Percentiles rank a stretch among this genome's conserved stretches.
Evolutionary conservation across 1,139 yeast genomes (phyloP).

Genomic region (Debaryomyces sp.): DNA sequence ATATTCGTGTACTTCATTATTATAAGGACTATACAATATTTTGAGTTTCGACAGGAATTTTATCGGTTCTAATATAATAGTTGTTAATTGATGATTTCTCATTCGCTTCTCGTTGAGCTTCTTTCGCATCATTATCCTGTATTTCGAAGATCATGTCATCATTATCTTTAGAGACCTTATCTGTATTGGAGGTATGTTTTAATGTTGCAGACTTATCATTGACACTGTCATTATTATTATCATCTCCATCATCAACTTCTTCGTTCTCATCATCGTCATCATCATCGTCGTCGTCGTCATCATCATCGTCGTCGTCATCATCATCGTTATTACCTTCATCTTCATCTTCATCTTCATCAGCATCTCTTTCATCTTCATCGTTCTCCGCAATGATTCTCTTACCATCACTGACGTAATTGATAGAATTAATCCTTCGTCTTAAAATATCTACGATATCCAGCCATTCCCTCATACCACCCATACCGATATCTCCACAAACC

Average conservation of each 20-base stretch:
- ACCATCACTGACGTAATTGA: conserved; percentile 41
- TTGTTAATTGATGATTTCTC: conserved; percentile 6
- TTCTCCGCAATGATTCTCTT: conserved; percentile 42
- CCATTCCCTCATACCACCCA: conserved; percentile 99
- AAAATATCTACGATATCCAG: conserved; percentile 83
- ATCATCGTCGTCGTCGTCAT: conserved; percentile 46
- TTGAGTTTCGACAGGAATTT: conserved; percentile 13
- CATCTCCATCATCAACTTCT: conserved; percentile 24
- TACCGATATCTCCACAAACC: conserved; percentile 95
- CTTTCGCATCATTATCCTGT: conserved; percentile 13
- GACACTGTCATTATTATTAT: conserved; percentile 5
- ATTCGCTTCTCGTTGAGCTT: background rate
- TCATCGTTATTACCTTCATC: conserved; percentile 35
- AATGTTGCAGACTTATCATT: background rate
- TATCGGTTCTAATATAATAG: conserved; percentile 3
- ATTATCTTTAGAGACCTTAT: conserved; percentile 4
- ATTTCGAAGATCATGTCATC: conserved; percentile 44
- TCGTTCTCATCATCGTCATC: conserved; percentile 44
- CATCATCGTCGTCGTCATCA: conserved; percentile 48
- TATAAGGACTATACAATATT: conserved; percentile 10
- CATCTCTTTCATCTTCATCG: conserved; percentile 36
- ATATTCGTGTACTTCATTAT: background rate
- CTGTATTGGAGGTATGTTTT: conserved; percentile 2
- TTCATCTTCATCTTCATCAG: conserved; percentile 32
- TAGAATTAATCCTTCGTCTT: conserved; percentile 51